Percentiles rank a stretch among this genome's conserved stretches.
Conservation (phyloP, 2,329 filamentous ascomycete genomes). For the Botrytis fragariae region DNA sequence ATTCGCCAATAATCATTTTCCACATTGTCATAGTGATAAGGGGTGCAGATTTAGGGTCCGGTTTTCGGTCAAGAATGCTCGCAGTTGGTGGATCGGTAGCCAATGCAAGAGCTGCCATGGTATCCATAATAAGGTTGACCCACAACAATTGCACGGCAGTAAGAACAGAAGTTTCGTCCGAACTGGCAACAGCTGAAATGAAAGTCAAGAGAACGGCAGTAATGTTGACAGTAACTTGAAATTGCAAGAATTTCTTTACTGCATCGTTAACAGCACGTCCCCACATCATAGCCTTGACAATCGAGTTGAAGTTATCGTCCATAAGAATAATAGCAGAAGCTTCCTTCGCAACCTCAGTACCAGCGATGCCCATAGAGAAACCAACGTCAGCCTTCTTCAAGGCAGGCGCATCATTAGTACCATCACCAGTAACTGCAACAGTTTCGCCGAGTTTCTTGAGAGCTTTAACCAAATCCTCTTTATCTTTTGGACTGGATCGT, state of each 20-base stretch:
- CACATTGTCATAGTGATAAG: conserved; percentile 91
- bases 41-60: conserved; percentile 69
- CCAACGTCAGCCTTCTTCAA: conserved; percentile 65
- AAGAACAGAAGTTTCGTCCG: conserved; percentile 63
- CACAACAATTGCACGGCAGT: conserved; percentile 78
- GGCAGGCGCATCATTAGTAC: conserved; percentile 65
- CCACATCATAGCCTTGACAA: conserved; percentile 62
- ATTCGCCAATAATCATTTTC: conserved; percentile 98
- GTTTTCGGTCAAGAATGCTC: conserved; percentile 68
- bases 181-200: conserved; percentile 68
- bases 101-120: conserved; percentile 73
- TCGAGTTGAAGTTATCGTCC: conserved; percentile 62
- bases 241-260: conserved; percentile 54
- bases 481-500: conserved; percentile 68
- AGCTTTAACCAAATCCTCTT: conserved; percentile 61
- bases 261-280: conserved; percentile 57
- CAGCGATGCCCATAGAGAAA: conserved; percentile 66
- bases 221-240: conserved; percentile 73
- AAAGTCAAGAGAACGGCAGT: conserved; percentile 77
- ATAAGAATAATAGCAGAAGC: conserved; percentile 60
- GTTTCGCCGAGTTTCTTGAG: conserved; percentile 64
- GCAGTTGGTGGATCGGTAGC: conserved; percentile 71
- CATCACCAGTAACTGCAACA: conserved; percentile 65
- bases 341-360: conserved; percentile 63
- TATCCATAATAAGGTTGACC: conserved; percentile 86